Evolutionary conservation across 2,329 filamentous ascomycete species (phyloP), one percentile per base, ranked within the genome.

Genomic region (Coniochaeta prunicola): DNA sequence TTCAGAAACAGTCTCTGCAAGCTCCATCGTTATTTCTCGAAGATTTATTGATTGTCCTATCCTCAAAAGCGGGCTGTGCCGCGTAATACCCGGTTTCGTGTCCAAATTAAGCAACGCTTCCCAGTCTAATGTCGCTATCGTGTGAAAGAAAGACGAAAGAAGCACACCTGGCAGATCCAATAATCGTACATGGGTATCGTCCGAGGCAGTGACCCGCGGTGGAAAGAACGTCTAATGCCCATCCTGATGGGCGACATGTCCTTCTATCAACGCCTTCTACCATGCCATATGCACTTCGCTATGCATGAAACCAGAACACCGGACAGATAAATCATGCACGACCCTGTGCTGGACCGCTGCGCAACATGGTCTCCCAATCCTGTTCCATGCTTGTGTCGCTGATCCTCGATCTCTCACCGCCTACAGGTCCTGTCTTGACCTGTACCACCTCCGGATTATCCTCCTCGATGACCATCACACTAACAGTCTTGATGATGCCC

Each of bases 401-500:
- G 24, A 26, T 26, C 30, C 38, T 57, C 21, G 58, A 38, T 17
- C 31, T 33, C n/a, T 31, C 40, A 12, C 40, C 40, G 40, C 19
- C 40, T 10, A 19, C 40, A 30, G 45, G 45, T 57, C 56, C 58
- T 63, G 30, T 60, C 60, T 10, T 64, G 60, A 17, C 26, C 48
- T 31, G 48, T n/a, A n/a, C n/a, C 53, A 15, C 68, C 30, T 70
- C 64, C 19, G 65, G 59, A 42, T 67, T 68, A 42, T 68, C 64
- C 63, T 74, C 71, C 59, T 73, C 67, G 4, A 69, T 62, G 2
- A 74, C 69, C 61, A 73, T 68, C 13, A 74, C 69, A 45, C 69
- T 71, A 26, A 74, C 71, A 2, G 72, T 73, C 65, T 74, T 74
- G 63, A 73, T 73, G 59, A 74, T 74, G 19, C 71, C 70, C 21